Conservation (phyloP, 2,329 filamentous ascomycete genomes). For the Capronia epimyces region DNA sequence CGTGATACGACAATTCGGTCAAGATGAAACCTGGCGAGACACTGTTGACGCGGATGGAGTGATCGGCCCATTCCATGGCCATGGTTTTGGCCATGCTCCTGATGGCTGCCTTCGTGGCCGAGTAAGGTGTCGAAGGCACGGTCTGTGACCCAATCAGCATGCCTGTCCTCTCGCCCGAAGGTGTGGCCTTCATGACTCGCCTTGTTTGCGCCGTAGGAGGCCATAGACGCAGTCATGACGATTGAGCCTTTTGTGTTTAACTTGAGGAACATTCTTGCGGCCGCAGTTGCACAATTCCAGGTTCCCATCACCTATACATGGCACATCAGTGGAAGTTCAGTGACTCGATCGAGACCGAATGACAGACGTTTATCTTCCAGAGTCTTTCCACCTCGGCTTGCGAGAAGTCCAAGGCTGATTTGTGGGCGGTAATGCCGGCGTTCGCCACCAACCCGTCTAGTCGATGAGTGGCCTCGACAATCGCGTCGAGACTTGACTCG, state of each 20-base stretch:
- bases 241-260: slow-evolving; percentile 36
- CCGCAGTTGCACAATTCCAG: slow-evolving; percentile 33
- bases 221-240: slow-evolving; percentile 48
- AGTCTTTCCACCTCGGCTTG: slow-evolving; percentile 38
- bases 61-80: slow-evolving; percentile 34
- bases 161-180: no score
- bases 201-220: slow-evolving; percentile 46
- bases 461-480: slow-evolving; percentile 6
- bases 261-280: slow-evolving; percentile 37
- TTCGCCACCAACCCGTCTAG: slow-evolving; percentile 26
- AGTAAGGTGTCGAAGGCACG: slow-evolving; percentile 34
- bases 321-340: neutral
- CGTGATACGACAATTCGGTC: slow-evolving; percentile 46
- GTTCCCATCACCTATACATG: slow-evolving; percentile 24
- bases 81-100: slow-evolving; percentile 58
- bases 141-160: no score
- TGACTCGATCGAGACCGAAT: slow-evolving; percentile 11
- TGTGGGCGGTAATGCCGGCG: slow-evolving; percentile 39
- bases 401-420: slow-evolving; percentile 43
- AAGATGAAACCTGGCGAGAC: slow-evolving; percentile 24
- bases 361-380: slow-evolving; percentile 37
- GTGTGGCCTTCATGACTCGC: no score
- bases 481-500: slow-evolving; percentile 10
- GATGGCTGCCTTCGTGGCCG: slow-evolving; percentile 57
- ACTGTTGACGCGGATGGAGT: slow-evolving; percentile 26